Base-by-base conservation (phyloP, 495 filamentous ascomycete species). In the Penicillium psychrofluorescens region DNA sequence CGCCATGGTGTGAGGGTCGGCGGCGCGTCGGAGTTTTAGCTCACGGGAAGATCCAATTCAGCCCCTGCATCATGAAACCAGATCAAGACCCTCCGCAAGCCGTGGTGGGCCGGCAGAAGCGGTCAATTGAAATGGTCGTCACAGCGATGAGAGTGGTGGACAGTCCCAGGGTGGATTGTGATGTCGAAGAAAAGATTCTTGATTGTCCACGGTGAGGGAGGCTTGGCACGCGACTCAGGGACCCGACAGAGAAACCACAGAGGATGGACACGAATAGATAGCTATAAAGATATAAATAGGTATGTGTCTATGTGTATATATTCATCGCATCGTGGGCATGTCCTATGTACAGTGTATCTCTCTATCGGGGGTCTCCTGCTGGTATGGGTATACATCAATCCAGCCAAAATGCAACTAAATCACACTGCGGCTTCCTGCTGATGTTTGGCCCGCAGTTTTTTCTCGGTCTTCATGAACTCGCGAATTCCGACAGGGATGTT, bases 401-500 rank as follows among this genome's bases (percentile, higher is more conserved):
- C 22, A 3, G 22, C 22, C 22, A 22, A 22, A 22, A 22, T 22
- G 22, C 22, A 22, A 16, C 1, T 4, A 0, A 3, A 22, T 22
- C 22, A 22, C 22, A 6, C 32, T 13, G 38, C 29, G 22, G 46
- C 49, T 40, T 68, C 60, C 41, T 67, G 37, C 31, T 61, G 56
- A 56, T 87, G 83, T 64, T 78, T 87, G 65, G 85, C 75, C 62
- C 88, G 89, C 47, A 98, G 65, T 63, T 68, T 83, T 77, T 96
- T 98, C 72, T 98, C 92, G 38, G 83, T 89, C 71, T 84, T 86
- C 91, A 98, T 97, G 64, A 98, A 98, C 61, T 94, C 92, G 44
- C 85, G 76, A 48, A 98, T 95, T 6, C 92, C 94, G 14, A 98
- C 86, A 1, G 94, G 91, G 35, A 98, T 80, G 50, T 79, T 81